These are phyloP conservation scores for Oxyria digyna DNA, from an alignment of 148 eudicot genomes.

Conservation along the genomic window DNA sequence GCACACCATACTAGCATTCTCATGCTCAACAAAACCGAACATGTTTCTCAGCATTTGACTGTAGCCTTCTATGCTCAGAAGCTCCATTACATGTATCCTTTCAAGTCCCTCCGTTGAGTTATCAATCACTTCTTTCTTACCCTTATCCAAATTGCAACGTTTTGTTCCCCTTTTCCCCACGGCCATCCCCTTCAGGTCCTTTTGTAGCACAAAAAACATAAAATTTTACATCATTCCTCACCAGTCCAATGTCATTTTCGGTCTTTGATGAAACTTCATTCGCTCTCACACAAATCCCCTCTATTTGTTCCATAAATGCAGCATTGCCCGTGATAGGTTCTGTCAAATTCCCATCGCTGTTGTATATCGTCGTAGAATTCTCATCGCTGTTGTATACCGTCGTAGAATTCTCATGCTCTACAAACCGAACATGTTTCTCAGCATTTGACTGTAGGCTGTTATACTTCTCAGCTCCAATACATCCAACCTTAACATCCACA, in stretches of 20 bases:
- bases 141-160: slow-evolving; percentile 8
- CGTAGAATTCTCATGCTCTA: no score
- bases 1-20: slow-evolving; percentile 28
- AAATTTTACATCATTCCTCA: slow-evolving; percentile 21
- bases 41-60: slow-evolving; percentile 29
- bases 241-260: slow-evolving; percentile 24
- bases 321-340: no score
- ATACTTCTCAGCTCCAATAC: slow-evolving; percentile 18
- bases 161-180: slow-evolving; percentile 12
- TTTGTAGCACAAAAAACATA: slow-evolving; percentile 2
- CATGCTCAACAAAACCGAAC: slow-evolving; percentile 63
- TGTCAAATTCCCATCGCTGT: no score
- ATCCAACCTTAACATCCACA: slow-evolving; percentile 28
- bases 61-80: no score
- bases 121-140: slow-evolving; percentile 24
- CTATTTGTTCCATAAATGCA: slow-evolving; percentile 45
- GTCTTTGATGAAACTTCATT: slow-evolving; percentile 17
- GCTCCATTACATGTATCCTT: slow-evolving; percentile 30
- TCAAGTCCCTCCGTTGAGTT: slow-evolving; percentile 33
- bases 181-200: not conserved
- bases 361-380: no score
- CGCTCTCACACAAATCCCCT: slow-evolving; percentile 33
- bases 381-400: no score
- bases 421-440: no score
- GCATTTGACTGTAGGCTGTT: no score